phyloP scores from a whole-genome alignment of 2,329 filamentous ascomycete species.

The Tothia fuscella region DNA sequence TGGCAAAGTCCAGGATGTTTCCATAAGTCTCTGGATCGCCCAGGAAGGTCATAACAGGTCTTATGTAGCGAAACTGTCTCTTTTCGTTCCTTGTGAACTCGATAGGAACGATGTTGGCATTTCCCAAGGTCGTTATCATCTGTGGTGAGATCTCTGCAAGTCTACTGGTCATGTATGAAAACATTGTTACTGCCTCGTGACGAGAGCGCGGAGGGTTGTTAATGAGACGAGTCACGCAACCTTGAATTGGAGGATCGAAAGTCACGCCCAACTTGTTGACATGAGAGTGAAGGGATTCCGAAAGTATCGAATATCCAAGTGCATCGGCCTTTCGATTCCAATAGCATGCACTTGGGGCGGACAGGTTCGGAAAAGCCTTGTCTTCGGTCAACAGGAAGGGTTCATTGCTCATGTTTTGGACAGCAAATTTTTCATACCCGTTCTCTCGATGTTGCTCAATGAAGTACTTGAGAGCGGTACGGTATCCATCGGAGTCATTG shows the following conservation, averaged over 20 bases:
- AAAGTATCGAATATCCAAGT: constrained; percentile 70
- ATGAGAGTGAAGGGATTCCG: constrained; percentile 64
- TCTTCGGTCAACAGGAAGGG: constrained; percentile 59
- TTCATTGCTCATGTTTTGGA: constrained; percentile 31
- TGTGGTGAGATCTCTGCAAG: constrained; percentile 53
- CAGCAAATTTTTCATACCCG: constrained; percentile 55
- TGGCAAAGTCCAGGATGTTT: constrained; percentile 93
- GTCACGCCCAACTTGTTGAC: constrained; percentile 77
- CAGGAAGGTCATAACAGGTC: constrained; percentile 68
- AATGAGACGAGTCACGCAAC: constrained; percentile 64
- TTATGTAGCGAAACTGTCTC: constrained; percentile 39
- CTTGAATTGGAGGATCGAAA: constrained; percentile 64
- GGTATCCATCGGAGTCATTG: constrained; percentile 43
- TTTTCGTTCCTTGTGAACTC: constrained; percentile 30
- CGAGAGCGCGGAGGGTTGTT: constrained; percentile 57
- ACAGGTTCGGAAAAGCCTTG: constrained; percentile 47
- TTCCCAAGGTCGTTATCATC: constrained; percentile 47
- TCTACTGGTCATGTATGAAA: constrained; percentile 72
- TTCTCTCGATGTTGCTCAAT: constrained; percentile 68
- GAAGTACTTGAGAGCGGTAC: constrained; percentile 68
- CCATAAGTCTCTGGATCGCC: constrained; percentile 62
- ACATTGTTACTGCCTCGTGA: constrained; percentile 57
- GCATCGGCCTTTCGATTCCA: constrained; percentile 65
- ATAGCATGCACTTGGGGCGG: constrained; percentile 66
- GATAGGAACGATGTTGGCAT: constrained; percentile 63